phyloP scores from a whole-genome alignment of 2,329 filamentous ascomycete genomes.

The Monosporascus sp. region DNA sequence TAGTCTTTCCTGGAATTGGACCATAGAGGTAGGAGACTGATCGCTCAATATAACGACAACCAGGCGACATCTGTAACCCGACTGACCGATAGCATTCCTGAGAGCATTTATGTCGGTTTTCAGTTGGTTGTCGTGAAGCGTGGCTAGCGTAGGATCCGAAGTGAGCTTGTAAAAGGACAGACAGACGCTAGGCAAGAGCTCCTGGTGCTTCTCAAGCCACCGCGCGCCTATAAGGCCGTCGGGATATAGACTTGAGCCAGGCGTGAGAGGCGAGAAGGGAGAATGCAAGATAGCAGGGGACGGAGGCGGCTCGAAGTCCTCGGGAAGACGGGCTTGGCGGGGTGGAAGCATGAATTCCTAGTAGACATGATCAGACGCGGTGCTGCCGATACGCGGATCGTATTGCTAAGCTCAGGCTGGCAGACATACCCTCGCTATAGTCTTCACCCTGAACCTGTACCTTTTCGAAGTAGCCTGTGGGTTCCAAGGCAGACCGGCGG shows the following conservation, averaged over 20 bases:
- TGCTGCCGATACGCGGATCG: slow-evolving; percentile 6
- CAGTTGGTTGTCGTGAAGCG: slow-evolving; percentile 78
- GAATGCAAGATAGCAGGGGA: slow-evolving; percentile 68
- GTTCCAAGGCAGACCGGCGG: slow-evolving; percentile 62
- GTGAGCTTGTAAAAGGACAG: slow-evolving; percentile 76
- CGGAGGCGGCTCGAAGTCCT: slow-evolving; percentile 42
- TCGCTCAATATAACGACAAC: slow-evolving; percentile 75
- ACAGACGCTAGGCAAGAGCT: slow-evolving; percentile 73
- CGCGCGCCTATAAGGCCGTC: slow-evolving; percentile 78
- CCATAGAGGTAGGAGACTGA: slow-evolving; percentile 44
- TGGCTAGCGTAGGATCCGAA: slow-evolving; percentile 66
- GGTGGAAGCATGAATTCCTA: slow-evolving; percentile 54
- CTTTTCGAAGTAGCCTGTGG: slow-evolving; percentile 46
- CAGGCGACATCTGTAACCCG: slow-evolving; percentile 73
- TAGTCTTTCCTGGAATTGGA: slow-evolving; percentile 67
- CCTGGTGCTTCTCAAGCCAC: slow-evolving; percentile 88
- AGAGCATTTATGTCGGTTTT: slow-evolving; percentile 81
- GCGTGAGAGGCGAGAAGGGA: slow-evolving; percentile 83
- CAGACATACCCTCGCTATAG: slow-evolving; percentile 72
- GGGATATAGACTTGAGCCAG: slow-evolving; percentile 76
- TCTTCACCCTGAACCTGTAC: slow-evolving; percentile 63
- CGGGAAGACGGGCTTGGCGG: slow-evolving; percentile 49
- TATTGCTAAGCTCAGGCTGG: slow-evolving; percentile 4
- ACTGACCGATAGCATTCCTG: slow-evolving; percentile 60
- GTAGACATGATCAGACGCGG: slow-evolving; percentile 9